These are phyloP conservation scores for Dictyostelium purpureum DNA, from an alignment of 78 protist species.

Conservation along the genomic window DNA sequence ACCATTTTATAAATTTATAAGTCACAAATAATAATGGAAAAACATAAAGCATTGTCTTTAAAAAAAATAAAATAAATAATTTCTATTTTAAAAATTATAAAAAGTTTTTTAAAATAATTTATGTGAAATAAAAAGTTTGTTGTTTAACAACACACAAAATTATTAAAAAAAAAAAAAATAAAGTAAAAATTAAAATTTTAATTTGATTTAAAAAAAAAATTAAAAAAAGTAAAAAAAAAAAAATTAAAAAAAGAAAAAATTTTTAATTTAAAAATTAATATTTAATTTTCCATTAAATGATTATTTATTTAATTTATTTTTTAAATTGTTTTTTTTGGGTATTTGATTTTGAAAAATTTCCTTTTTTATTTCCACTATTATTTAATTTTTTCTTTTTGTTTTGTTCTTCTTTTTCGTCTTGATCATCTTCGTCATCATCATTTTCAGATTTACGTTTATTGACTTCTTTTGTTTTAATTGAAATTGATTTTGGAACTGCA, in stretches of 20 bases:
- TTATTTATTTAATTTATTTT: background rate
- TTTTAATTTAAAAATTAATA: background rate
- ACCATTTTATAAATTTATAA: background rate
- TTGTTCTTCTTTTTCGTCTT: background rate
- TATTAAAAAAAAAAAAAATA: no score
- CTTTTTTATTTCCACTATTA: background rate
- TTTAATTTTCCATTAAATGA: background rate
- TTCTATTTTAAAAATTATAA: no score
- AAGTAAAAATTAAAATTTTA: no score
- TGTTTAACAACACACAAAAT: no score
- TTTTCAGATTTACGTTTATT: slow-evolving; percentile 1
- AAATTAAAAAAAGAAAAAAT: background rate
- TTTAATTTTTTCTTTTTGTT: background rate
- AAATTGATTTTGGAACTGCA: background rate
- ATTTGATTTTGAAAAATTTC: background rate
- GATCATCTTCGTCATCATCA: background rate
- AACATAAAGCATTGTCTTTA: no score
- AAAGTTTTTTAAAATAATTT: no score
- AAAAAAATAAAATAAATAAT: no score
- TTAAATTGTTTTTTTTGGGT: background rate
- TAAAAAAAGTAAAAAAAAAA: no score
- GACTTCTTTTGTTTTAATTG: background rate
- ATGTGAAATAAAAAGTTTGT: no score
- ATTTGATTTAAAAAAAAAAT: no score
- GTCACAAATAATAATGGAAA: background rate